Evolutionary conservation across 78 protist species (phyloP), one percentile per base, ranked within the genome.

Genomic region (Dictyostelium citrinum): DNA sequence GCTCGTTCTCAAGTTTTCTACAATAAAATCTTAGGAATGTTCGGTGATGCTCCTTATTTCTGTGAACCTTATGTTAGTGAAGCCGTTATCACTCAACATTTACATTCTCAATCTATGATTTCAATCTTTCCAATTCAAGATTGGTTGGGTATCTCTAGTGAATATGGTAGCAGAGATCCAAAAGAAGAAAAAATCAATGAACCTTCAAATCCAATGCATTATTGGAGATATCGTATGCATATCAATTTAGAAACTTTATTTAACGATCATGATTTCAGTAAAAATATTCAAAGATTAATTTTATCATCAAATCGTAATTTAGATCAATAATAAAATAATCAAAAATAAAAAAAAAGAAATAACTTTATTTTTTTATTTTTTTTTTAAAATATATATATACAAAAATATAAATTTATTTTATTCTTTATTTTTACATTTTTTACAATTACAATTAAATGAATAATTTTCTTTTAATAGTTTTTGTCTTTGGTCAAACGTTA

Each of bases 161-260:
- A 91, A 24, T 70, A 75, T 33, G 68, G 78, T 20, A n/a, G 31
- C 35, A 22, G 75, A 12, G 95, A 91, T 68, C 97, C 97, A 58
- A 76, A 77, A 60, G 95, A 78, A 74, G 98, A 97, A 79, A 61
- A 61, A 16, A 95, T 97, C 74, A 97, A 97, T 81, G 90, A 78
- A 37, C 98, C 98, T 9, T 81, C 95, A 67, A 95, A 81, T 61
- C 96, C 93, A 41, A 33, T 81, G 64, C 96, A 95, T 67, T 95
- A 92, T 82, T 97, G 98, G 98, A 91, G 95, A 45, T 97, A 92
- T 85, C 75, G 98, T 35, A 27, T 91, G 5, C 98, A 97, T 72
- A 33, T 95, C 29, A 33, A 64, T 41, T 8, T 92, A 2, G 97
- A 95, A 83, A 81, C 84, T 46, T 81, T 96, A 10, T 6, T 91